A percentile compares a stretch with the other conserved stretches of the same genome.
Evolutionary conservation across 2,329 filamentous ascomycete species (phyloP).

Genomic region (Fusarium euwallaceae): DNA sequence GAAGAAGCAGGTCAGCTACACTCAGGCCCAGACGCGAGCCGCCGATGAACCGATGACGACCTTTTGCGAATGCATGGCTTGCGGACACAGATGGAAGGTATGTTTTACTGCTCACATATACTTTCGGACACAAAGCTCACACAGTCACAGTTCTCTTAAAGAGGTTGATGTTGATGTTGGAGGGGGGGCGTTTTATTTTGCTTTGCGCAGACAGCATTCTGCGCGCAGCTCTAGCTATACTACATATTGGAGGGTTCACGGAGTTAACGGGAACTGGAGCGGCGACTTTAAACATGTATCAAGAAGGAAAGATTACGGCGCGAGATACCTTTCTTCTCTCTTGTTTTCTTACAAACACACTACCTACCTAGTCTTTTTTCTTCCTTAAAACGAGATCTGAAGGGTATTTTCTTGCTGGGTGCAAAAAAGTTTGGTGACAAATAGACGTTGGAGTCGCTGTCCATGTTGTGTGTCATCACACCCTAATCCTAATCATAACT

Average conservation of each 20-base stretch:
- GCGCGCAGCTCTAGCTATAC: conserved; percentile 13
- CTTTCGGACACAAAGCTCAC: conserved; percentile 18
- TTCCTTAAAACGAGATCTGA: conserved; percentile 14
- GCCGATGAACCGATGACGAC: conserved; percentile 94
- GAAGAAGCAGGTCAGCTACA: conserved; percentile 94
- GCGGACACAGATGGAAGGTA: conserved; percentile 80
- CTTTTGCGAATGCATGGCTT: conserved; percentile 79
- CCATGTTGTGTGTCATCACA: background rate
- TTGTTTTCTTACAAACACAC: conserved; percentile 25
- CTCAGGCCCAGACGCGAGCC: conserved; percentile 93
- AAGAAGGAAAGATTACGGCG: conserved; percentile 41
- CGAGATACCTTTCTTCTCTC: conserved; percentile 40
- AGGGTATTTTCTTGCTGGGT: background rate
- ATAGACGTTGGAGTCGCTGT: background rate
- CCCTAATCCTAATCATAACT: too few species aligned
- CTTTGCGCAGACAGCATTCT: conserved; percentile 29
- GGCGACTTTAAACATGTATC: conserved; percentile 44
- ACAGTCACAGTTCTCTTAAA: conserved; percentile 42
- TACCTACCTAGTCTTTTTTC: conserved; percentile 7
- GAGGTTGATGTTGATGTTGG: conserved; percentile 7
- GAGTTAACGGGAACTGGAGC: conserved; percentile 44
- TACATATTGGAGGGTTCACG: conserved; percentile 29
- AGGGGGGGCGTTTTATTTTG: conserved; percentile 38
- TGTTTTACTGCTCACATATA: conserved; percentile 40
- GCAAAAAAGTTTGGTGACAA: conserved; percentile 17